A percentile compares a stretch with the other conserved stretches of the same genome.
Conservation (phyloP, 139 green algal species). For the Haematococcus lacustris region DNA sequence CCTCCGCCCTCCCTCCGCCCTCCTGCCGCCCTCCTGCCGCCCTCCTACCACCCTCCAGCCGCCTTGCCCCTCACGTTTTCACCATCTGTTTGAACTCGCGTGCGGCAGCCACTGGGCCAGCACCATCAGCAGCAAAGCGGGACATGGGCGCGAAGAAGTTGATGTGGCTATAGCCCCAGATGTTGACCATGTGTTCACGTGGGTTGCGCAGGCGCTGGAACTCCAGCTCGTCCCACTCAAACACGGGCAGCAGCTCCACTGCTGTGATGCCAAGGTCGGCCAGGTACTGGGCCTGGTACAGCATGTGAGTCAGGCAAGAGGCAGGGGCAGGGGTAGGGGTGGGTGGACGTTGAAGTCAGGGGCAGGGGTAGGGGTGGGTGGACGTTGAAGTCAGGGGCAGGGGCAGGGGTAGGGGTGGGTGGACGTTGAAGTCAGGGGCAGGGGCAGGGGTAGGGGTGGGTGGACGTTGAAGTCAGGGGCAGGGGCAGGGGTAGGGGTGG, state of each 20-base stretch:
- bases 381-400: no score
- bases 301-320: neutral
- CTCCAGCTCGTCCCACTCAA: slow-evolving; percentile 93
- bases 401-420: no score
- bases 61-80: slow-evolving; percentile 42
- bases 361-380: no score
- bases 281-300: slow-evolving; percentile 49
- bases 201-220: slow-evolving; percentile 78
- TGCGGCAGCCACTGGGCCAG: slow-evolving; percentile 51
- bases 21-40: no score
- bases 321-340: no score
- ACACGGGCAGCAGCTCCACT: slow-evolving; percentile 89
- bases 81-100: slow-evolving; percentile 91
- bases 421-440: no score
- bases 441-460: no score
- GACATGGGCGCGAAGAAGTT: slow-evolving; percentile 82
- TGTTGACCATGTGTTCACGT: slow-evolving; percentile 67
- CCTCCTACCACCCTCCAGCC: no score
- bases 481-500: no score
- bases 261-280: slow-evolving; percentile 75
- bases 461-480: no score
- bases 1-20: no score
- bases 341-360: no score
- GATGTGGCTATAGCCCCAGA: slow-evolving; percentile 90
- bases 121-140: slow-evolving; percentile 44